Percentiles rank a stretch among this genome's conserved stretches.
These are phyloP conservation scores for Thelonectria rubi DNA, from an alignment of 2,329 filamentous ascomycete genomes.

Conservation along the genomic window DNA sequence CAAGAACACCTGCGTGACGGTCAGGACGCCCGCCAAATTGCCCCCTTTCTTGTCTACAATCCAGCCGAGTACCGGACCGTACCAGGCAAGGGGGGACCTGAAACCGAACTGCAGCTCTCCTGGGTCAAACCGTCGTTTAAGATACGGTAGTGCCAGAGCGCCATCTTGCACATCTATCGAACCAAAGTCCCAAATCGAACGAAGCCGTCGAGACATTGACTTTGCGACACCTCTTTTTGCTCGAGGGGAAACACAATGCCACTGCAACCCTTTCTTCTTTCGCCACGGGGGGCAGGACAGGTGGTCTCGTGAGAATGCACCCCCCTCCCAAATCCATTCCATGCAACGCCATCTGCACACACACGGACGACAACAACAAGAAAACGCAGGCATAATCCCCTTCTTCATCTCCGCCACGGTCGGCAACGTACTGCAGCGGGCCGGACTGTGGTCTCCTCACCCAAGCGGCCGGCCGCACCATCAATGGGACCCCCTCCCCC, in stretches of 20 bases:
- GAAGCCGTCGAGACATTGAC: background rate
- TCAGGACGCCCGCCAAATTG: too few relatives aligned
- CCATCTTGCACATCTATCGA: background rate
- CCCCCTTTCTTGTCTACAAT: background rate
- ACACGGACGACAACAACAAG: conserved; percentile 2
- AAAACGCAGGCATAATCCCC: background rate
- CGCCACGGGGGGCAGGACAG: background rate
- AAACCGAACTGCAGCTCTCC: background rate
- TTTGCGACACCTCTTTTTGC: background rate
- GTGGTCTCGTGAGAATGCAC: background rate
- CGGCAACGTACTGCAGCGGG: conserved; percentile 5
- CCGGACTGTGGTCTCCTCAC: background rate
- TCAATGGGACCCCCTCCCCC: conserved; percentile 1
- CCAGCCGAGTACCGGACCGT: background rate
- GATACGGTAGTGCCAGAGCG: background rate
- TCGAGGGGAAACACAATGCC: background rate
- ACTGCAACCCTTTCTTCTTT: background rate
- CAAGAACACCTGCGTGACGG: background rate
- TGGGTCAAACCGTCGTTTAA: background rate
- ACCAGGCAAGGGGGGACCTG: background rate
- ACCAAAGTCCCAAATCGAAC: conserved; percentile 1
- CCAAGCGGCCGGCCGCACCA: conserved; percentile 2
- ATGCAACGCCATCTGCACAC: background rate
- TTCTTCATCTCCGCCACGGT: conserved; percentile 9
- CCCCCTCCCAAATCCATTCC: background rate